Base-by-base conservation (phyloP, 306 rosid species). In the Canavalia gladiata region DNA sequence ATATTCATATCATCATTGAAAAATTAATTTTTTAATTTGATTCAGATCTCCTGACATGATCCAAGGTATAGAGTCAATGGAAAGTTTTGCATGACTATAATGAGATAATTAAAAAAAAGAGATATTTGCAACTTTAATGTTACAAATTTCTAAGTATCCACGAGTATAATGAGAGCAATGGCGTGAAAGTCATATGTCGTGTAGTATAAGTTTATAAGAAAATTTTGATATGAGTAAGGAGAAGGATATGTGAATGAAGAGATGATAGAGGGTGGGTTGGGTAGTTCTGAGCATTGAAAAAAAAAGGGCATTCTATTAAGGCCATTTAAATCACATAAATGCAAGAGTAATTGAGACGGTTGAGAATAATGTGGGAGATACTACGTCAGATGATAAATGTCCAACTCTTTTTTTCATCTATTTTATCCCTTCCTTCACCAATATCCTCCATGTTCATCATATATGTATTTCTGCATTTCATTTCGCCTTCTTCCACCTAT, bases 301-400 rank as follows among this genome's bases (percentile, higher is more conserved):
- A 79, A 82, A 85, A 84, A 86, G 86, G 78, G 33, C 55, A 78
- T 87, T 85, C 84, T 87, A 88, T 91, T 92, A 89, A 86, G 91
- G 80, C 90, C 89, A 91, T 90, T 91, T 85, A 90, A 88, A 90
- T 79, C 91, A 84, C 88, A 90, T 93, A 90, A 93, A 91, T 93
- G 98, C 94, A 83, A 79, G 86, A 93, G 93, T 91, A 93, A 93
- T 88, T 91, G 97, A 90, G 88, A 86, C 97, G 60, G 94, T 91
- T 93, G 98, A 87, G 90, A 89, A 85, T 87, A 78, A 91, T 86
- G 92, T 85, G 81, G 82, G 84, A 68, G 87, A 85, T 84, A 86
- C 81, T 85, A 89, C 94, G 89, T 93, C 97, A 87, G 88, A 82
- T 87, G 89, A 91, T 91, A 91, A 90, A 93, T 90, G 90, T 82